Evolutionary conservation across 805 yeast species (phyloP).

Genomic region (Wickerhamomyces xylosicus): DNA sequence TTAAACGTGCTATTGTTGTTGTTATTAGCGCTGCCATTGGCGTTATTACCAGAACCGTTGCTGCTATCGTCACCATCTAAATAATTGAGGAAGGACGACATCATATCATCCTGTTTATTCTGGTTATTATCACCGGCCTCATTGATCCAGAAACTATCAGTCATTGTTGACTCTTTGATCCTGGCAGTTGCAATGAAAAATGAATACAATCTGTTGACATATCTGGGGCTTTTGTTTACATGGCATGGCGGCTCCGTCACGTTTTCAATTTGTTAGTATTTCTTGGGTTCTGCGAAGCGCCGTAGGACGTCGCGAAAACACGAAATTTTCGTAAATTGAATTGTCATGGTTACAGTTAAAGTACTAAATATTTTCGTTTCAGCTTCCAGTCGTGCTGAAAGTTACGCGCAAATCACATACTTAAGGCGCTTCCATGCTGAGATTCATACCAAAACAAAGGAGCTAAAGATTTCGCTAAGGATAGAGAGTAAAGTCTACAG

Average conservation of each 20-base stretch:
- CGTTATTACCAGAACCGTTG: conserved; percentile 1
- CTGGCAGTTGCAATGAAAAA: too few species aligned
- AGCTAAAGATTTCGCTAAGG: too few species aligned
- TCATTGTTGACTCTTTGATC: conserved; percentile 12
- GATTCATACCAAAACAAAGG: too few species aligned
- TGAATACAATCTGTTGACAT: too few species aligned
- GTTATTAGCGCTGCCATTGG: conserved; percentile 16
- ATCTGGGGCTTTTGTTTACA: too few species aligned
- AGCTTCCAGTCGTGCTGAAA: conserved; percentile 1
- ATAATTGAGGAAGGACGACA: conserved; percentile 40
- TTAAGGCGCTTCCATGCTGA: too few species aligned
- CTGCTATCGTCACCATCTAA: conserved; percentile 24
- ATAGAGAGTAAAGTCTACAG: too few species aligned
- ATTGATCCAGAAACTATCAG: conserved; percentile 19
- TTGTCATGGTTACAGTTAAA: not conserved
- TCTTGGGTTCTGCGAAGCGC: too few species aligned
- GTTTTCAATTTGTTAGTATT: too few species aligned
- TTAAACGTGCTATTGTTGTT: conserved; percentile 1
- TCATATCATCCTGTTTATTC: conserved; percentile 17
- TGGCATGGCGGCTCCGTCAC: too few species aligned
- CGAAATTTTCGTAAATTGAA: not conserved
- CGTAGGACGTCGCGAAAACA: too few species aligned
- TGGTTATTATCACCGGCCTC: conserved; percentile 14
- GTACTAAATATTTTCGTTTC: not conserved
- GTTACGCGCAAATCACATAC: conserved; percentile 1